phyloP scores from a whole-genome alignment of 139 green algal genomes.

The Coelastrella sp. region DNA sequence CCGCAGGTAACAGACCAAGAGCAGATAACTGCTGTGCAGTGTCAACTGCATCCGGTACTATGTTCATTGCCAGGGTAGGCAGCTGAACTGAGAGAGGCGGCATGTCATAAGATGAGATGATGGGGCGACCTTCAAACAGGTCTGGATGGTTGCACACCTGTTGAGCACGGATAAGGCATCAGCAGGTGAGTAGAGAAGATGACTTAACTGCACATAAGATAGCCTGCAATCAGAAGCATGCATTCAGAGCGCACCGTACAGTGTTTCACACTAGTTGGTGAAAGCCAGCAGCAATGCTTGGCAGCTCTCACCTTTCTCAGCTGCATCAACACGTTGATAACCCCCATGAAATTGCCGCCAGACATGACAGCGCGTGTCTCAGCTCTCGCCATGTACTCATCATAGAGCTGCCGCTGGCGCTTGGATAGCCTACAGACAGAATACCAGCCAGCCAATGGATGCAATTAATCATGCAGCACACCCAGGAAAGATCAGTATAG shows the following conservation, averaged over 20 bases:
- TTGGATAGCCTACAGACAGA: constrained; percentile 57
- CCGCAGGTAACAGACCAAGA: constrained; percentile 41
- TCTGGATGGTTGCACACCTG: constrained; percentile 99
- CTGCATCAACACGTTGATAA: constrained; percentile 99
- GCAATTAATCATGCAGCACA: too few species aligned
- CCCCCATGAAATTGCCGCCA: constrained; percentile 91
- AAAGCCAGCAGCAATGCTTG: too few species aligned
- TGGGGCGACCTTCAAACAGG: constrained; percentile 95
- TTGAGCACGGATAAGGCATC: background rate
- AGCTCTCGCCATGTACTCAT: constrained; percentile 93
- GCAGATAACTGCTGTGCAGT: background rate
- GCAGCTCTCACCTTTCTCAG: constrained; percentile 86
- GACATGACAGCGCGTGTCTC: constrained; percentile 80
- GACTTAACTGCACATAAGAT: too few species aligned
- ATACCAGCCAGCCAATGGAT: background rate
- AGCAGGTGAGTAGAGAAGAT: too few species aligned
- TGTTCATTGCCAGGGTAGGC: constrained; percentile 47
- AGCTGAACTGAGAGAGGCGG: constrained; percentile 59
- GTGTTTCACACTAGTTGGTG: too few species aligned
- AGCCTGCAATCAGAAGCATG: too few species aligned
- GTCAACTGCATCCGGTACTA: background rate
- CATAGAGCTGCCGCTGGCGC: constrained; percentile 92
- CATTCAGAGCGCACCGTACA: too few species aligned
- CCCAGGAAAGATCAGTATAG: too few species aligned
- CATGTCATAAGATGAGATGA: constrained; percentile 92